Conservation (phyloP, 306 rosid genomes). For the Acacia melanoxylon region DNA sequence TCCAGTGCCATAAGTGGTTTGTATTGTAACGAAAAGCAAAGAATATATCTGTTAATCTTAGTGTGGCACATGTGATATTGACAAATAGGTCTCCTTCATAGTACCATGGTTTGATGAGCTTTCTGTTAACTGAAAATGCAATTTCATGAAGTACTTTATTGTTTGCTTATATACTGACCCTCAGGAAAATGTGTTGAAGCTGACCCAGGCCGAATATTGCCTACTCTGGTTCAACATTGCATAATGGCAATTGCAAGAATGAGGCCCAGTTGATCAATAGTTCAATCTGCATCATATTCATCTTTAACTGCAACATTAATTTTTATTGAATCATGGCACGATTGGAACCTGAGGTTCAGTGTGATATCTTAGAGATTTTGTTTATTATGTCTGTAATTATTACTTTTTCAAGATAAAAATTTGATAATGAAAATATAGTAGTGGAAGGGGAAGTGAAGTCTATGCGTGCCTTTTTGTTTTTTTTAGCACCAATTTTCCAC, state of each 20-base stretch:
- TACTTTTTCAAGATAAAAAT: neutral
- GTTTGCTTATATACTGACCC: neutral
- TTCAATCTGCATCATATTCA: neutral
- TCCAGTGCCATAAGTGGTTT: neutral
- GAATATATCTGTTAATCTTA: neutral
- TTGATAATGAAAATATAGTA: too few species aligned
- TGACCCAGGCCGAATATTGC: neutral
- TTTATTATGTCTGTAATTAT: neutral
- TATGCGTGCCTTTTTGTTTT: too few species aligned
- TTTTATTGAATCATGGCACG: neutral
- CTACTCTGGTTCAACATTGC: neutral
- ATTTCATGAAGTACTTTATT: neutral
- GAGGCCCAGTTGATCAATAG: neutral
- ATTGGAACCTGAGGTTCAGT: neutral
- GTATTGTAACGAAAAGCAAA: conserved; percentile 1
- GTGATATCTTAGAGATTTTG: neutral
- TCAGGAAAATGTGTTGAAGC: neutral
- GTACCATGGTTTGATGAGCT: neutral
- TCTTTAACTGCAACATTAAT: neutral
- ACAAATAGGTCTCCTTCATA: neutral
- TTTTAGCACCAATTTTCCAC: neutral
- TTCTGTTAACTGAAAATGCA: neutral
- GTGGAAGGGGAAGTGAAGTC: too few species aligned
- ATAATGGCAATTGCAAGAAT: neutral
- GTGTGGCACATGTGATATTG: neutral